These are phyloP conservation scores for Linum usitatissimum DNA, from an alignment of 345 rosid genomes.

Conservation along the genomic window DNA sequence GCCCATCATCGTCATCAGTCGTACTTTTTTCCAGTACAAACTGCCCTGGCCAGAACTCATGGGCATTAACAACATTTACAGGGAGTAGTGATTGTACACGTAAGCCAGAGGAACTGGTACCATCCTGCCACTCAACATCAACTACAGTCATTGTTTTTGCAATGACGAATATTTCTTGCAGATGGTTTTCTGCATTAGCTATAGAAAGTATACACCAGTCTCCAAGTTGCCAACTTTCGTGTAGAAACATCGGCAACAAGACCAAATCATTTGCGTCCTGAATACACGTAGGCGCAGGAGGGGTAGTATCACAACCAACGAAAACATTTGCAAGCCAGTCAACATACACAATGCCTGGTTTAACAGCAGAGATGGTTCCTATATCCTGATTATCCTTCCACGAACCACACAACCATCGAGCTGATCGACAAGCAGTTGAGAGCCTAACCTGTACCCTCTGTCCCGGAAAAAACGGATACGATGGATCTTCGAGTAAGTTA, in stretches of 20 bases:
- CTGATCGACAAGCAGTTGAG: conserved; percentile 38
- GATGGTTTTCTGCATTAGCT: conserved; percentile 22
- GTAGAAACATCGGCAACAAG: conserved; percentile 48
- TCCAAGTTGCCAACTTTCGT: conserved; percentile 89
- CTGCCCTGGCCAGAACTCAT: conserved; percentile 91
- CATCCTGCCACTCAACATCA: conserved; percentile 86
- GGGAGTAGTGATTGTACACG: conserved; percentile 58
- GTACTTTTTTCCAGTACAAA: conserved; percentile 60
- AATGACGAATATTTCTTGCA: conserved; percentile 40
- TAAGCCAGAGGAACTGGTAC: conserved; percentile 39
- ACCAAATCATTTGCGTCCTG: conserved; percentile 50
- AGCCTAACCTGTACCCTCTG: conserved; percentile 61
- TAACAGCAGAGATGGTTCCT: conserved; percentile 63
- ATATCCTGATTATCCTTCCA: conserved; percentile 49
- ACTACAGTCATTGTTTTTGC: conserved; percentile 53
- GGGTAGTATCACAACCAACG: conserved; percentile 23
- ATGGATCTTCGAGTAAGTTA: conserved; percentile 57
- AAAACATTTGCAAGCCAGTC: conserved; percentile 71
- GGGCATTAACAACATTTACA: conserved; percentile 43
- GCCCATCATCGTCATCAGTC: conserved; percentile 22
- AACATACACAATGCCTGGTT: conserved; percentile 55
- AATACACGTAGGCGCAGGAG: conserved; percentile 36
- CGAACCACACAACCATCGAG: conserved; percentile 66
- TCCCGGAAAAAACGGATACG: conserved; percentile 64
- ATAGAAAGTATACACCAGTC: conserved; percentile 74